These are phyloP conservation scores for Colletotrichum sp. DNA, from an alignment of 2,329 filamentous ascomycete species.

Conservation along the genomic window DNA sequence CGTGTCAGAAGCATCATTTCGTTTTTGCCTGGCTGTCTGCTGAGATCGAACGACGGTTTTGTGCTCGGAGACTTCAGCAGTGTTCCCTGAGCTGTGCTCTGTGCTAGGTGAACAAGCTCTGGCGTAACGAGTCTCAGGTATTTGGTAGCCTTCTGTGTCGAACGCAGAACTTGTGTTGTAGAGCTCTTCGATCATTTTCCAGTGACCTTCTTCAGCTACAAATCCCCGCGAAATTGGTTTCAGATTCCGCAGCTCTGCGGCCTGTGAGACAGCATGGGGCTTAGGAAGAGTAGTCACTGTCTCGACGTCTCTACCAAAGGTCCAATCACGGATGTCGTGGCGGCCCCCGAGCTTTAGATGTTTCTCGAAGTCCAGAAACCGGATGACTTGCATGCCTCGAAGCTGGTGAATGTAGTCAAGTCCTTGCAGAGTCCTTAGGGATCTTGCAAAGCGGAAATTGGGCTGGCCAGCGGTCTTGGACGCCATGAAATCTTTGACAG, in stretches of 20 bases:
- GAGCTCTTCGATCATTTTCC: neutral
- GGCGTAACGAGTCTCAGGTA: neutral
- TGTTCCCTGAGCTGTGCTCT: neutral
- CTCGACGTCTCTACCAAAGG: slow-evolving; percentile 36
- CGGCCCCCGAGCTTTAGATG: neutral
- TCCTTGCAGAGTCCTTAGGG: slow-evolving; percentile 47
- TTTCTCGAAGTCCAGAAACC: slow-evolving; percentile 44
- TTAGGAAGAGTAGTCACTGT: slow-evolving; percentile 28
- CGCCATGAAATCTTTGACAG: slow-evolving; percentile 25
- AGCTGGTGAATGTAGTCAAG: slow-evolving; percentile 48
- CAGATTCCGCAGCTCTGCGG: slow-evolving; percentile 29
- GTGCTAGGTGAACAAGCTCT: neutral
- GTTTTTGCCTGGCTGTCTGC: neutral
- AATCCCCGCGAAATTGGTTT: neutral
- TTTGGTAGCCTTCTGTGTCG: neutral
- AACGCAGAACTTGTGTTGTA: neutral
- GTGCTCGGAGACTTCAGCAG: neutral
- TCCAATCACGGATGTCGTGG: slow-evolving; percentile 32
- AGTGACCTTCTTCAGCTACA: neutral
- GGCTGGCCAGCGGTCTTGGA: slow-evolving; percentile 40
- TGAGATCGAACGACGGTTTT: neutral
- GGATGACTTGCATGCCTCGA: slow-evolving; percentile 44
- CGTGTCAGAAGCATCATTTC: neutral
- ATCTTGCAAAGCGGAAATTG: slow-evolving; percentile 39
- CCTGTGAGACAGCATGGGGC: neutral